Base-by-base conservation (phyloP, 1,139 yeast genomes). In the Suhomyces bolitotheri region DNA sequence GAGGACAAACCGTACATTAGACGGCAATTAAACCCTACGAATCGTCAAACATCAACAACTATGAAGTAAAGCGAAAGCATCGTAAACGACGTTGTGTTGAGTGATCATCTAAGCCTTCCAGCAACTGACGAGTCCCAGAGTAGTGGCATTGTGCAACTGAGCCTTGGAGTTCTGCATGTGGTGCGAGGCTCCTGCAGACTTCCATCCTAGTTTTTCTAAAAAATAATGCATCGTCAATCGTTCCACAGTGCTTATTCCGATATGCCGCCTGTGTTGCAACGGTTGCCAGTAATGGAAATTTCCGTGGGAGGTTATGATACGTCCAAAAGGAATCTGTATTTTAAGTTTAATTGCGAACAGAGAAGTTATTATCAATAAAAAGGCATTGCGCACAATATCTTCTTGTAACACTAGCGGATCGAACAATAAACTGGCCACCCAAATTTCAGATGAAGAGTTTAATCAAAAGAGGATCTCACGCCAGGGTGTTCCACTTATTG, bases 171-270 rank as follows among this genome's bases (percentile, higher is more conserved):
- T n/a, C n/a, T 12, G 21, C 17, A 17, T 10, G n/a, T 7, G 12
- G 23, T 13, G 31, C 29, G 19, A 16, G 22, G 9, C 15, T 17
- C 25, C 31, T 36, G 36, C 39, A 36, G 35, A 36, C 33, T 36
- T 36, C 39, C 39, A 36, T 16, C 11, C 20, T 19, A n/a, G 7
- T 14, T n/a, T 24, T n/a, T n/a, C n/a, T n/a, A 13, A 25, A 31
- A 24, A 26, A 36, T 28, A 28, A 19, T 28, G 28, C 31, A 32
- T 32, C 39, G 36, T 32, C 36, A 32, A 36, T 36, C 35, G 30
- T 29, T 20, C 36, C 32, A 22, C 22, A n/a, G 30, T 19, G 22
- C 25, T 20, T 29, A 31, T 14, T 28, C 27, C 17, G 36, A 17
- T 22, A 26, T 34, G 9, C 29, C 22, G 33, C 33, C 30, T 29